A percentile compares a stretch with the other conserved stretches of the same genome.
Evolutionary conservation across 192 early-diverging fungal genomes (phyloP).

Genomic region (Linnemannia schmuckeri): DNA sequence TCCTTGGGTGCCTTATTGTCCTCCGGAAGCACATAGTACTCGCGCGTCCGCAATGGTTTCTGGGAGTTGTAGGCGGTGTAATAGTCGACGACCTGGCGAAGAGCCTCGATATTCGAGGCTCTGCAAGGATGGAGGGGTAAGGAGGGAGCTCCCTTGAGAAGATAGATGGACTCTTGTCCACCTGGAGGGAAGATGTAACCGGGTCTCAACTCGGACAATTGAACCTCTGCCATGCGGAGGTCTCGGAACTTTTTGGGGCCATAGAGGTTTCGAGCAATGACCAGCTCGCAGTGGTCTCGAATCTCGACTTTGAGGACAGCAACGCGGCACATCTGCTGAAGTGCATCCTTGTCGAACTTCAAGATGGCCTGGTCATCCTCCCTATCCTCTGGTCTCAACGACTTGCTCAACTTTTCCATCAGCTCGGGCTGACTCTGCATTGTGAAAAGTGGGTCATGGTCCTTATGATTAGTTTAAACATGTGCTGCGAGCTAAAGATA

Average conservation of each 20-base stretch:
- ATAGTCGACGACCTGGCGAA: conserved; percentile 49
- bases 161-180: conserved; percentile 53
- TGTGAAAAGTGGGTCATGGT: not conserved
- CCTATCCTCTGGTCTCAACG: conserved; percentile 35
- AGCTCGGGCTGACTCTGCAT: conserved; percentile 39
- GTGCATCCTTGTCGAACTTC: conserved; percentile 50
- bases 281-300: conserved; percentile 51
- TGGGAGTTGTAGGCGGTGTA: conserved; percentile 54
- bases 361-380: conserved; percentile 54
- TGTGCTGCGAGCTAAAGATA: too few species aligned
- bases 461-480: too few species aligned
- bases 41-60: conserved; percentile 36
- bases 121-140: conserved; percentile 48
- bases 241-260: conserved; percentile 54
- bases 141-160: conserved; percentile 50
- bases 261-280: conserved; percentile 51
- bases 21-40: conserved; percentile 38
- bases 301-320: conserved; percentile 47
- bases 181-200: conserved; percentile 51
- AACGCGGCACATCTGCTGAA: conserved; percentile 51
- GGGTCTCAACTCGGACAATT: conserved; percentile 38
- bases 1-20: conserved; percentile 16
- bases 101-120: conserved; percentile 48
- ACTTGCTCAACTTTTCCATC: conserved; percentile 43
- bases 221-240: conserved; percentile 47